These are phyloP conservation scores for Colletotrichum sojae DNA, from an alignment of 2,329 filamentous ascomycete genomes.

Conservation along the genomic window DNA sequence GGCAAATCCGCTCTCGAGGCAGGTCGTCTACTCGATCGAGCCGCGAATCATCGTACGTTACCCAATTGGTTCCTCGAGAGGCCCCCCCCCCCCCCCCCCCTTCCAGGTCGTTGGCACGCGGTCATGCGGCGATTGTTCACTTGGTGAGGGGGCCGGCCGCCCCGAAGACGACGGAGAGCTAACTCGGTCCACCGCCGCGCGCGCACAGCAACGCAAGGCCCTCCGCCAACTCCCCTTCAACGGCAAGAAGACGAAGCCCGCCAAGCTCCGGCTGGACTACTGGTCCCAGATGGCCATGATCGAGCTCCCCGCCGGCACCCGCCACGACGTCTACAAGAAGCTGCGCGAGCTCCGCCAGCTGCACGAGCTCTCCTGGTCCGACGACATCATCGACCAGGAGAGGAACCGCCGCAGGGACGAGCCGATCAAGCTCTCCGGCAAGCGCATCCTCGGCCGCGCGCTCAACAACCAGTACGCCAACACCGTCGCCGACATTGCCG, in stretches of 20 bases:
- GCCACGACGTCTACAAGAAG: conserved; percentile 71
- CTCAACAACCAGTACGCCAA: conserved; percentile 75
- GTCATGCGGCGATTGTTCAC: not conserved
- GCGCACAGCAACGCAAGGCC: conserved; percentile 51
- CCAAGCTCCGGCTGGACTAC: conserved; percentile 76
- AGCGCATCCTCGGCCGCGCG: conserved; percentile 58
- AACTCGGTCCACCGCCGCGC: not conserved
- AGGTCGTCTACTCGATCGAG: conserved; percentile 67
- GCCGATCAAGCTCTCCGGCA: conserved; percentile 46
- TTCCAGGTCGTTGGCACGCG: not conserved
- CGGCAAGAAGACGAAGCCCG: conserved; percentile 76
- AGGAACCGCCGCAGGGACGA: conserved; percentile 36
- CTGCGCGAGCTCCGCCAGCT: conserved; percentile 75
- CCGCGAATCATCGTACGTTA: conserved; percentile 61
- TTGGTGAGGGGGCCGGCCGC: too few species aligned
- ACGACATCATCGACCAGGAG: conserved; percentile 55
- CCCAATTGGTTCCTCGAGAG: not conserved
- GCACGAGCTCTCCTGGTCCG: conserved; percentile 74
- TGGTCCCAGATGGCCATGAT: conserved; percentile 75
- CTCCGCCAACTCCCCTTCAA: conserved; percentile 74
- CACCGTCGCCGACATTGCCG: conserved; percentile 74
- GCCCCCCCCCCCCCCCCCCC: too few species aligned
- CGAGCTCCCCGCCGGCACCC: conserved; percentile 67
- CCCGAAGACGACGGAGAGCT: not conserved
- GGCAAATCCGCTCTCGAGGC: conserved; percentile 63